Evolutionary conservation across 495 filamentous ascomycete genomes (phyloP), one percentile per base, ranked within the genome.

Genomic region (Jackrogersella minutella): DNA sequence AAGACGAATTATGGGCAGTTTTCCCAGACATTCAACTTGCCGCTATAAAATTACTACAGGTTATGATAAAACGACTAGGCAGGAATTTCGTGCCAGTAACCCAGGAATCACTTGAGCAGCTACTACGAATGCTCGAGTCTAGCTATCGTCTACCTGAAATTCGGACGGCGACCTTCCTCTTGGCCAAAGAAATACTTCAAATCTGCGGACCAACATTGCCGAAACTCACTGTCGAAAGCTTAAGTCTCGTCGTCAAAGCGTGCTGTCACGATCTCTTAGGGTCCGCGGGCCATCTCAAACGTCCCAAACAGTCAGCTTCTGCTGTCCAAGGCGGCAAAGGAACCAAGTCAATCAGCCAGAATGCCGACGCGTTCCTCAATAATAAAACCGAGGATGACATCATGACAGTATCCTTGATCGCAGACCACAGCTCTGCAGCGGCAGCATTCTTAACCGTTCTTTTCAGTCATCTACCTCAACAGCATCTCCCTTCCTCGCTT

Each of bases 11-110:
- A 9, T 92, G 87, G 82, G 75, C 80, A 21, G 82, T 86, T 30
- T 77, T 97, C 5, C 92, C 93, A 24, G 81, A 84, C 19, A 86
- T 97, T 63, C 91, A 97, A 65, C 74, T 85, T 34, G 85, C 89
- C 10, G 84, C 86, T 33, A 77, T 95, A 56, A 78, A 81, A 19
- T 66, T 96, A 4, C 78, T 90, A 51, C 64, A 77, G 7, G 72
- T 77, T 26, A 58, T 92, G 43, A 66, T 86, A 30, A 67, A 78
- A 49, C 82, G 87, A 10, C 74, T 93, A 7, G 81, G 80, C 39
- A 75, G 76, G 7, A 81, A 78, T 49, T 79, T 84, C 22, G 56
- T 86, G 22, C 76, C 90, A 0, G 64, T 91, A 0, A 77, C 81
- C 11, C 82, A 84, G 36, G 84, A 82, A 19, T 79, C 88, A 14